phyloP scores from a whole-genome alignment of 495 filamentous ascomycete species.

The Thermothielavioides terrestris region DNA sequence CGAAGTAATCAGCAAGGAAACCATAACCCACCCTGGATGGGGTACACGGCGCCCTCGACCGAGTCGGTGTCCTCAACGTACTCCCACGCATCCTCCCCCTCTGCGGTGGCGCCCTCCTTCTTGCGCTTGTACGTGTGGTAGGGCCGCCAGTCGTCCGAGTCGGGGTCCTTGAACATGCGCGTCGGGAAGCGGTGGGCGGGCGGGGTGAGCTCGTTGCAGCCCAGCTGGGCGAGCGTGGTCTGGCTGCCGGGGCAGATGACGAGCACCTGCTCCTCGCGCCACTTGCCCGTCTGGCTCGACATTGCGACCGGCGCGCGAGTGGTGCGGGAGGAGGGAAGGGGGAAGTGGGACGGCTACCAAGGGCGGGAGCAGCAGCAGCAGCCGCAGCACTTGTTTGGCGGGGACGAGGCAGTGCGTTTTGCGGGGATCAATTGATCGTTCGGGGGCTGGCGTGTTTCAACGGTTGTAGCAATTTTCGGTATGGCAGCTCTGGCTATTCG shows the following conservation, averaged over 20 bases:
- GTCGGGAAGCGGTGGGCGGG: constrained; percentile 73
- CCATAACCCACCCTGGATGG: constrained; percentile 47
- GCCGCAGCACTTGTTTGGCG: too few relatives aligned
- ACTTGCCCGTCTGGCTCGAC: constrained; percentile 41
- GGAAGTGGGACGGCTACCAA: background rate
- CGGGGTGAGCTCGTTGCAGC: constrained; percentile 85
- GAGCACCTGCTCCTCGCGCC: constrained; percentile 47
- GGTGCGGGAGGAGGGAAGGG: background rate
- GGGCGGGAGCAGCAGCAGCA: background rate
- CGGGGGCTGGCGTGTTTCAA: too few relatives aligned
- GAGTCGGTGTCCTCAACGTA: constrained; percentile 84
- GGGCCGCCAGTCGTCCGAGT: constrained; percentile 72
- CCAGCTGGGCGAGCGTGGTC: constrained; percentile 87
- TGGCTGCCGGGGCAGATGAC: constrained; percentile 93
- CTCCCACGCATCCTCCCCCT: constrained; percentile 36
- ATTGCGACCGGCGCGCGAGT: constrained; percentile 23
- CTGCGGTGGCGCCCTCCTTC: constrained; percentile 37
- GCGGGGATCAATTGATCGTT: too few relatives aligned
- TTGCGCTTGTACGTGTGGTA: constrained; percentile 66
- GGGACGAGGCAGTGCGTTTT: too few relatives aligned
- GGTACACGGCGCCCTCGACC: constrained; percentile 82
- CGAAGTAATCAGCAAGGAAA: background rate
- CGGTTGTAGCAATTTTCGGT: too few relatives aligned
- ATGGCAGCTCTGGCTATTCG: too few relatives aligned
- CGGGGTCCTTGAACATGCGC: constrained; percentile 84